These are phyloP conservation scores for Firmiana major DNA, from an alignment of 345 rosid species.

Conservation along the genomic window DNA sequence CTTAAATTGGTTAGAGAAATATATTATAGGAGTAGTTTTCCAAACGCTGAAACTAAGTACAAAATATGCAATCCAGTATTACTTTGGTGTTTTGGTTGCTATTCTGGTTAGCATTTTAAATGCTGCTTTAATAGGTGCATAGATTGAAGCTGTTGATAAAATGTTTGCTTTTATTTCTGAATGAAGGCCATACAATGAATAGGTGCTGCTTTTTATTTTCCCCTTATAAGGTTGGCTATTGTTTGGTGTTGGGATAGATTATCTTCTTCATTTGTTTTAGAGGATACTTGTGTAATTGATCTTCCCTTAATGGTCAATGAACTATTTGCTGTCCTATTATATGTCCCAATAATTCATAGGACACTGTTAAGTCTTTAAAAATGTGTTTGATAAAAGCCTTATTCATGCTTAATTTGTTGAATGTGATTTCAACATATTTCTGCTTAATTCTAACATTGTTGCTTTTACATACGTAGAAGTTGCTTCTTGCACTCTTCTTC, in stretches of 20 bases:
- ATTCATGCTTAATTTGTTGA: not conserved
- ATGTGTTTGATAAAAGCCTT: not conserved
- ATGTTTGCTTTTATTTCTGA: not conserved
- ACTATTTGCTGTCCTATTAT: not conserved
- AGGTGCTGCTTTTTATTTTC: not conserved
- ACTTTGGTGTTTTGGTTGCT: too few relatives aligned
- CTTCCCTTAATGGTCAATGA: not conserved
- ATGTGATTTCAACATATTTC: not conserved
- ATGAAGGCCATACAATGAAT: not conserved
- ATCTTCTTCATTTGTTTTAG: not conserved
- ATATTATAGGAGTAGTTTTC: too few relatives aligned
- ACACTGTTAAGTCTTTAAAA: not conserved
- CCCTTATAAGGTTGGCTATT: not conserved
- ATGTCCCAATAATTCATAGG: not conserved
- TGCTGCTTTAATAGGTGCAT: not conserved
- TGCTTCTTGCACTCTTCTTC: conserved; percentile 16
- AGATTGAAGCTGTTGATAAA: not conserved
- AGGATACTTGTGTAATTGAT: not conserved
- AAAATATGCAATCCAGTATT: too few relatives aligned
- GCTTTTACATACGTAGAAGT: conserved; percentile 4
- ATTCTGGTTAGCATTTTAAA: too few relatives aligned
- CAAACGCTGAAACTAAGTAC: too few relatives aligned
- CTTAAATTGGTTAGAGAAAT: too few relatives aligned
- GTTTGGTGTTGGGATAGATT: not conserved
- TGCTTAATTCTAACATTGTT: not conserved